phyloP scores from a whole-genome alignment of 2,329 filamentous ascomycete species.

The Venturia oleaginea region DNA sequence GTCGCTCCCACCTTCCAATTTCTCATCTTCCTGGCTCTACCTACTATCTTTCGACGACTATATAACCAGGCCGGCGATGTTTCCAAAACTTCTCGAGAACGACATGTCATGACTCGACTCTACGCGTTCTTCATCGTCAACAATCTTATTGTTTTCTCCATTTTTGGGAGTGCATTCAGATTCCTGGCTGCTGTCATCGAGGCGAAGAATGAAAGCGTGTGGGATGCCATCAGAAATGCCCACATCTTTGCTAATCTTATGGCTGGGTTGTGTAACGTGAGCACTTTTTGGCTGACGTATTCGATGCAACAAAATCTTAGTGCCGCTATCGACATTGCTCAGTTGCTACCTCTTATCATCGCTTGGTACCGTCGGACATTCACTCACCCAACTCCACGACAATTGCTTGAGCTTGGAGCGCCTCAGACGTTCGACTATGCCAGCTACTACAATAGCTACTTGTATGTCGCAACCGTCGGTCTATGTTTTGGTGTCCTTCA shows the following conservation, averaged over 20 bases:
- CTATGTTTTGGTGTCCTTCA: conserved; percentile 78
- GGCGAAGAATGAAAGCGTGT: conserved; percentile 43
- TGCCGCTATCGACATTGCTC: conserved; percentile 85
- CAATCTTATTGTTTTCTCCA: conserved; percentile 86
- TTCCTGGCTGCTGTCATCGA: conserved; percentile 58
- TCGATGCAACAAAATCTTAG: conserved; percentile 86
- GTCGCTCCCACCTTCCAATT: conserved; percentile 65
- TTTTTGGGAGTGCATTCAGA: conserved; percentile 75
- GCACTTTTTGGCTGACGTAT: conserved; percentile 90
- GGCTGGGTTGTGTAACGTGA: conserved; percentile 64
- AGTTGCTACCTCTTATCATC: conserved; percentile 71
- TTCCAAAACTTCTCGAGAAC: conserved; percentile 84
- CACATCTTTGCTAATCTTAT: conserved; percentile 41
- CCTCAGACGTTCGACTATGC: conserved; percentile 82
- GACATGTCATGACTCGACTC: conserved; percentile 81
- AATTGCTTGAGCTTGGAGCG: conserved; percentile 13
- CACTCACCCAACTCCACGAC: conserved; percentile 11
- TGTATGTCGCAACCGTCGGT: conserved; percentile 86
- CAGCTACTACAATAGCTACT: conserved; percentile 94
- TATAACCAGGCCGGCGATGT: conserved; percentile 76
- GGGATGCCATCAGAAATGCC: conserved; percentile 12
- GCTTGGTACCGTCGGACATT: conserved; percentile 1
- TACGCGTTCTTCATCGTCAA: conserved; percentile 99
- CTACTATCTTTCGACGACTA: conserved; percentile 82
- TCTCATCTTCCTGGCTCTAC: conserved; percentile 75